Base-by-base conservation (phyloP, 495 filamentous ascomycete species). In the Penicillium cinerascens region DNA sequence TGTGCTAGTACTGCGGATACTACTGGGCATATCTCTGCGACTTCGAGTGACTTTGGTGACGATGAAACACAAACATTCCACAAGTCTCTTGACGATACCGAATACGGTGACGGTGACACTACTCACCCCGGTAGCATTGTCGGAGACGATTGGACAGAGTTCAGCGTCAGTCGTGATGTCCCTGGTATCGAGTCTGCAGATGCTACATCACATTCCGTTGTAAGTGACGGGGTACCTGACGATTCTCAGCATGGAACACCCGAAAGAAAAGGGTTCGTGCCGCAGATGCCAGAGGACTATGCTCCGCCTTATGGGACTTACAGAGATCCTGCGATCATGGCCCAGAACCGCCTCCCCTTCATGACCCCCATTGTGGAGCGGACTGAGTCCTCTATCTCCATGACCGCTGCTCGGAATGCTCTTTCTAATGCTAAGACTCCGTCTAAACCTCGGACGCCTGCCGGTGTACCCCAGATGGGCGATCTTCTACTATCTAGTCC, bases 311-410 rank as follows among this genome's bases (percentile, higher is more conserved):
- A 74, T 26, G 78, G 83, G 7, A 86, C 86, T 29, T 95, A 87
- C 70, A 81, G 91, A 54, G 85, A 95, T 59, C 82, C 87, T 55
- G 77, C 76, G 2, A 80, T 89, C 58, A 76, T 84, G 46, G 87
- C 89, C 54, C 91, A 96, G 55, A 95, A 87, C 64, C 85, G 91
- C 44, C 76, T 97, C 7, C 93, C 92, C 33, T 97, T 96, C 68
- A 98, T 98, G 93, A 98, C 93, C 1, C 93, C 93, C 11, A 98
- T 98, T 52, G 89, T 92, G 6, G 93, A 98, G 66, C 87, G 87
- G 58, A 98, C 93, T 0, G 93, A 98, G 69, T 87, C 84, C 18
- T 93, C 90, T 0, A 65, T 95, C 21, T 72, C 86, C 22, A 75
- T 80, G 42, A 86, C 86, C 2, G 74, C 56, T 56, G 73, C 61